Evolutionary conservation across 768 basidiomycete genomes (phyloP), one percentile per base, ranked within the genome.

Genomic region (Calocera cornea): DNA sequence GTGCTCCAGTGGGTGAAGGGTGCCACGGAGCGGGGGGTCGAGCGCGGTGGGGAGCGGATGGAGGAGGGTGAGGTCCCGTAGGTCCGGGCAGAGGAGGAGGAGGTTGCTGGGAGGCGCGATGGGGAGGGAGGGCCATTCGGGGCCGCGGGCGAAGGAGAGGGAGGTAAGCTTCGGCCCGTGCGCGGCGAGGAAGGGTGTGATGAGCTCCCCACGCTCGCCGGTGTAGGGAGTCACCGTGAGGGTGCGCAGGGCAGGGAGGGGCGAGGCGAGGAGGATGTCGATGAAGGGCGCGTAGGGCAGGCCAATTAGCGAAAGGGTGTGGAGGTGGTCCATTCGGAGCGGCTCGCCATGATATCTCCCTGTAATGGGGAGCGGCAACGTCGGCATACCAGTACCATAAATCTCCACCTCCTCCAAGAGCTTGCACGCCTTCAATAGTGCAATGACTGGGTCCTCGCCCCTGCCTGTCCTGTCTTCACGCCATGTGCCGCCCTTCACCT

Each of bases 161-260:
- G 87, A 86, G 14, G 78, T 80, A 63, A 92, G 81, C 2, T 72
- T 72, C 38, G 72, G 69, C 12, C 89, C 89, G 71, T 91, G 89
- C 1, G 76, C 75, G 1, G 78, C 72, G 34, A 91, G 84, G 70
- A 92, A 83, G 47, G 75, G 77, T 0, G 86, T 82, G 14, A 82
- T 79, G 36, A 86, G 80, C 2, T 88, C 83, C 27, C 77, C 74
- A 16, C 87, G 84, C 69, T 80, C 72, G 71, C 89, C 88, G 66
- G 88, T 82, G 71, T 87, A 89, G 1, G 89, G 89, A 0, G 89
- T 90, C 40, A 92, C 73, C 16, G 83, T 86, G 22, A 92, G 78
- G 70, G 85, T 86, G 36, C 74, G 79, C 44, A 93, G 78, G 1
- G 80, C 76, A 2, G 88, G 90, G 16, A 93, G 83, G 0, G 83